Evolutionary conservation across 1,139 yeast genomes (phyloP).

Genomic region (Entelexis sorbosivorans): DNA sequence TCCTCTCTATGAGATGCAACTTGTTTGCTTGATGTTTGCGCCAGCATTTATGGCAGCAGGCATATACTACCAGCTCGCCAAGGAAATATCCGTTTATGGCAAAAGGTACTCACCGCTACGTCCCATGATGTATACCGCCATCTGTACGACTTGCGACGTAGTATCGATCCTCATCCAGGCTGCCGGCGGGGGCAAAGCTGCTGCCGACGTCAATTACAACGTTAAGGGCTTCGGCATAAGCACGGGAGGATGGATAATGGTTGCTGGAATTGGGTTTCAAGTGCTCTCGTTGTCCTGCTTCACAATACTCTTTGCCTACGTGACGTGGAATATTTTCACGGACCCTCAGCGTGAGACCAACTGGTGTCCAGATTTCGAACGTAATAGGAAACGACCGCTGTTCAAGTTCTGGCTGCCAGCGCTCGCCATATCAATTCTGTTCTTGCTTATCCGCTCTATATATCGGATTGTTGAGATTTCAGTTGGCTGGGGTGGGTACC

Average conservation of each 20-base stretch:
- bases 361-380: background rate
- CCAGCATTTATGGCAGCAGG: slow-evolving; percentile 89
- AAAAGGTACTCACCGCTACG: slow-evolving; percentile 39
- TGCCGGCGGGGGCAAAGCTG: background rate
- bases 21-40: slow-evolving; percentile 59
- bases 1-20: slow-evolving; percentile 47
- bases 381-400: slow-evolving; percentile 6
- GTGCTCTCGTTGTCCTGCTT: slow-evolving; percentile 67
- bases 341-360: slow-evolving; percentile 24
- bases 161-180: background rate
- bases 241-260: background rate
- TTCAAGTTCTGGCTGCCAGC: slow-evolving; percentile 16
- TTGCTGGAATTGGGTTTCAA: slow-evolving; percentile 47
- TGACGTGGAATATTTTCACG: slow-evolving; percentile 28
- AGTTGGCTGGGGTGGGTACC: slow-evolving; percentile 64
- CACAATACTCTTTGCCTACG: slow-evolving; percentile 42
- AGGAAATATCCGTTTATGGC: slow-evolving; percentile 59
- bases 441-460: slow-evolving; percentile 59
- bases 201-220: background rate
- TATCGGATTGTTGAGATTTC: slow-evolving; percentile 69
- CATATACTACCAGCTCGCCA: slow-evolving; percentile 62
- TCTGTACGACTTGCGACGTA: background rate
- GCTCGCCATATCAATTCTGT: slow-evolving; percentile 29
- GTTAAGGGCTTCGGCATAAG: background rate
- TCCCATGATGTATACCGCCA: slow-evolving; percentile 26